A percentile compares a stretch with the other conserved stretches of the same genome.
Evolutionary conservation across 1,139 yeast species (phyloP).

Genomic region (Suhomyces yuchorum): DNA sequence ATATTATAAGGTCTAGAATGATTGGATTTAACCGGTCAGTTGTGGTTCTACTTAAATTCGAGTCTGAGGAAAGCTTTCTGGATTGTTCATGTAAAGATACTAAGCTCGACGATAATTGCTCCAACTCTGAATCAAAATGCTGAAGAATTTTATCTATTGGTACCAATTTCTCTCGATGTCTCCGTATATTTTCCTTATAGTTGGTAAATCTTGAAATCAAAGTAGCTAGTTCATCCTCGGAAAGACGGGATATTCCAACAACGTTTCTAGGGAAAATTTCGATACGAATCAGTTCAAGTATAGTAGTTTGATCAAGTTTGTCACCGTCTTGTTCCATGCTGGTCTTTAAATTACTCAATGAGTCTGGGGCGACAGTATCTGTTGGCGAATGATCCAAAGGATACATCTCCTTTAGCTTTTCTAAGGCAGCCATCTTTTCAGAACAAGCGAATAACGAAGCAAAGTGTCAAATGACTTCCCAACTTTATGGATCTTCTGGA

Average conservation of each 20-base stretch:
- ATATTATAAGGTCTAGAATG: conserved; percentile 70
- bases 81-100: conserved; percentile 57
- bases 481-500: not conserved
- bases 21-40: conserved; percentile 68
- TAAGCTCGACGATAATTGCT: conserved; percentile 62
- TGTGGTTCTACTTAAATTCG: conserved; percentile 55
- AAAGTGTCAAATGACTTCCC: not conserved
- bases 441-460: not conserved
- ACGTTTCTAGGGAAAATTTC: conserved; percentile 15
- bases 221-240: conserved; percentile 7
- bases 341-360: conserved; percentile 7
- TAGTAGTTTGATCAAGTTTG: conserved; percentile 3
- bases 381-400: conserved; percentile 8
- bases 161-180: conserved; percentile 37
- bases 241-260: conserved; percentile 1
- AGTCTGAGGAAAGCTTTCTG: conserved; percentile 31
- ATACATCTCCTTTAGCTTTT: conserved; percentile 17
- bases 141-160: conserved; percentile 46
- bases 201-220: conserved; percentile 29
- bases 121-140: conserved; percentile 59
- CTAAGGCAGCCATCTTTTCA: conserved; percentile 19
- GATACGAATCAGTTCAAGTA: conserved; percentile 23
- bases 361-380: not conserved
- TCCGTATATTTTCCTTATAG: conserved; percentile 38
- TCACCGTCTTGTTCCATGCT: conserved; percentile 7